Evolutionary conservation across 2,329 filamentous ascomycete species (phyloP), one percentile per base, ranked within the genome.

Genomic region (Gnomoniopsis sp.): DNA sequence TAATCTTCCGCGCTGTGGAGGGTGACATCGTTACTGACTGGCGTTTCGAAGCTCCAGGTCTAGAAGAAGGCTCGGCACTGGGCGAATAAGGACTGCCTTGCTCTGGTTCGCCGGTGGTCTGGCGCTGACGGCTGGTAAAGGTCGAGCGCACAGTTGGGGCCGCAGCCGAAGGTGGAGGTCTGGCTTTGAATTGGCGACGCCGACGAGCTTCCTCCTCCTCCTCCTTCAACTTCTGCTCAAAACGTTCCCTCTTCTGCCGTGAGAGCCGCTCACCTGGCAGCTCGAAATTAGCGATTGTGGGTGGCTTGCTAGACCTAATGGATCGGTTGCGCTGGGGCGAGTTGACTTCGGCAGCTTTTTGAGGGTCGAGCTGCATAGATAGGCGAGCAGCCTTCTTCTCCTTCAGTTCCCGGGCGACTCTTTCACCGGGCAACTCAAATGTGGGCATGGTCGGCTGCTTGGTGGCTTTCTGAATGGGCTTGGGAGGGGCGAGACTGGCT

Each of bases 351-450:
- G 72, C 71, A 44, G 70, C 69, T 52, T 74, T 68, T 53, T 70
- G 70, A 36, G 74, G 70, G 57, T 73, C 70, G 63, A 60, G 8
- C 63, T 72, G 74, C 55, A 71, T 70, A 50, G 77, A 74, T 38
- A 77, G 68, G 30, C 85, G 82, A 48, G 82, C 81, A 59, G 86
- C 83, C 14, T 80, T 79, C 65, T 85, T 78, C 67, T 86, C 82
- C 67, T 79, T 85, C 58, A 86, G 69, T 15, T 79, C 77, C 15
- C 80, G 78, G 44, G 84, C 80, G 11, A 87, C 77, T 41, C 82
- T 82, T 48, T 88, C 85, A 11, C 86, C 85, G 0, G 85, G 83
- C 14, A 88, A 77, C 69, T 87, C 83, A 67, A 87, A 88, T 0
- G 76, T 79, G 2, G 85, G 70, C 10, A 79, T 70, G 1, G 84